Base-by-base conservation (phyloP, 2,329 filamentous ascomycete species). In the Botrytis byssoidea region DNA sequence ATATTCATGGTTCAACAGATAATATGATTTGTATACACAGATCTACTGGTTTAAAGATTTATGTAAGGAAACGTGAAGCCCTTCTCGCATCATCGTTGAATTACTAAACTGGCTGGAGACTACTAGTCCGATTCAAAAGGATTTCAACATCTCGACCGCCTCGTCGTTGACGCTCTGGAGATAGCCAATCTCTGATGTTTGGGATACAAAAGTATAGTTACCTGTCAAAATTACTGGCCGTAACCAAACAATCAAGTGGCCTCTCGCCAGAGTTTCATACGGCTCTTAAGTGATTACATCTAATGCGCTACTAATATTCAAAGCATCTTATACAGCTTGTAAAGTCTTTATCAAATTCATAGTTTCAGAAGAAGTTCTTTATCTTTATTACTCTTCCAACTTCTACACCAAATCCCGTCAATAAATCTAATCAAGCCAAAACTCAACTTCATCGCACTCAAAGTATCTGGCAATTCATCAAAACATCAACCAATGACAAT, bases 51-150 rank as follows among this genome's bases (percentile, higher is more conserved):
- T 25, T 12, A 4, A 25, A 25, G 10, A 25, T 22, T 25, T 4
- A 48, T 0, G 2, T 3, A 22, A 25, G 8, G 46, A 25, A 48
- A 22, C 22, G 20, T 0, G 44, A 9, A 48, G 0, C 2, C 8
- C 3, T 22, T 48, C 20, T 42, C 20, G 20, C 22, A 22, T 22
- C 3, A 25, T 44, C 42, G 6, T 9, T 48, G 20, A 3, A 10
- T 25, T 9, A 22, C 0, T 22, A 3, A 48, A 25, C 44, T 10
- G 1, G 9, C 20, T 10, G 7, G 32, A n/a, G n/a, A n/a, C n/a
- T n/a, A n/a, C n/a, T n/a, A n/a, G n/a, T n/a, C n/a, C n/a, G n/a
- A n/a, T n/a, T n/a, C n/a, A n/a, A n/a, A n/a, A n/a, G n/a, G n/a
- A n/a, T n/a, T n/a, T n/a, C n/a, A n/a, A n/a, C n/a, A n/a, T n/a